A percentile compares a stretch with the other conserved stretches of the same genome.
These are phyloP conservation scores for Pseudocercospora macadamiae DNA, from an alignment of 2,329 filamentous ascomycete genomes.

Conservation along the genomic window DNA sequence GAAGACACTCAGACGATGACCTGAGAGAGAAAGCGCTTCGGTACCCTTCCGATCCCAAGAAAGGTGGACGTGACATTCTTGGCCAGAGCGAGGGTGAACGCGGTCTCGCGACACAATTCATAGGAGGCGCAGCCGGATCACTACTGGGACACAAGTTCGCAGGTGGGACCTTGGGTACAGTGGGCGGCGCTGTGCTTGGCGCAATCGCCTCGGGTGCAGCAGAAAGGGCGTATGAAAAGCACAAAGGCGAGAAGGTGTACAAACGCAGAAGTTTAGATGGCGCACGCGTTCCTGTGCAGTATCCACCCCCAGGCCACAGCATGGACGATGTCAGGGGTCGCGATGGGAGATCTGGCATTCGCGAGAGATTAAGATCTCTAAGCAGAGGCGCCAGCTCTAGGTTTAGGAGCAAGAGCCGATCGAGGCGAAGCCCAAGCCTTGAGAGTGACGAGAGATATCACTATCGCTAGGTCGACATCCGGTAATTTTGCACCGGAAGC, in stretches of 20 bases:
- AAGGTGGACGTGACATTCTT: slow-evolving; percentile 30
- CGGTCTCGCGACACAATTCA: slow-evolving; percentile 31
- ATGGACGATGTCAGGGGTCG: slow-evolving; percentile 23
- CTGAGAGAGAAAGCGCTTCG: slow-evolving; percentile 20
- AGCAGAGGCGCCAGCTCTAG: slow-evolving; percentile 12
- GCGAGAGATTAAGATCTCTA: slow-evolving; percentile 19
- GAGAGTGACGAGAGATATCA: slow-evolving; percentile 18
- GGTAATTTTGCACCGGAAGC: not conserved
- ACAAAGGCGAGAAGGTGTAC: slow-evolving; percentile 27
- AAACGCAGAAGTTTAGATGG: slow-evolving; percentile 12
- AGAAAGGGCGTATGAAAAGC: slow-evolving; percentile 31
- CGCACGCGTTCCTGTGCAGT: slow-evolving; percentile 11
- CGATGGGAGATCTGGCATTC: slow-evolving; percentile 12
- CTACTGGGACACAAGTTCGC: slow-evolving; percentile 32
- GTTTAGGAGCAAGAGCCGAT: slow-evolving; percentile 14
- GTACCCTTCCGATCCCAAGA: slow-evolving; percentile 26
- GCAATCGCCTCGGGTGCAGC: slow-evolving; percentile 30
- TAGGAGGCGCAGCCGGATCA: slow-evolving; percentile 34
- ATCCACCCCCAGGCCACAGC: slow-evolving; percentile 18
- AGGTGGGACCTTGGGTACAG: slow-evolving; percentile 25
- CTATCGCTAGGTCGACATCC: slow-evolving; percentile 1
- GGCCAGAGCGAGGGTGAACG: slow-evolving; percentile 32
- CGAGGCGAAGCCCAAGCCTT: slow-evolving; percentile 17
- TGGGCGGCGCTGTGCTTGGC: slow-evolving; percentile 33
- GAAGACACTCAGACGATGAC: slow-evolving; percentile 21